Evolutionary conservation across 352 stramenopile species (phyloP).

Genomic region (Phytophthora sp.): DNA sequence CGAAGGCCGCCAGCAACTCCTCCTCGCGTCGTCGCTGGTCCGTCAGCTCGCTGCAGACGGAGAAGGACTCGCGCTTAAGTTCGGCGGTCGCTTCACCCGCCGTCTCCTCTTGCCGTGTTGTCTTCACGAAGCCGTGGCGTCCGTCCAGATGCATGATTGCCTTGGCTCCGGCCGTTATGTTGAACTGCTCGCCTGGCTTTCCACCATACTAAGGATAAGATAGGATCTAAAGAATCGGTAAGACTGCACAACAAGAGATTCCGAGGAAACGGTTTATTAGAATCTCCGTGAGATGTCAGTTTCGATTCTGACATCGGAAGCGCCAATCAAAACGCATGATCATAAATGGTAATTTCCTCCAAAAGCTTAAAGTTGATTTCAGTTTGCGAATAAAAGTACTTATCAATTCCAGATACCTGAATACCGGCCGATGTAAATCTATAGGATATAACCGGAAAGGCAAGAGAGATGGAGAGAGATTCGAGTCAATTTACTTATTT

Average conservation of each 20-base stretch:
- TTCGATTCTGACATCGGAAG: too few species aligned
- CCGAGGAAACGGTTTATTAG: constrained; percentile 1
- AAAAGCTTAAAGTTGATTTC: too few species aligned
- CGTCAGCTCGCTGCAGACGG: constrained; percentile 6
- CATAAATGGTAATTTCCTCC: too few species aligned
- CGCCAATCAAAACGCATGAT: too few species aligned
- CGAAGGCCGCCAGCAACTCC: constrained; percentile 30
- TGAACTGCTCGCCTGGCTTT: constrained; percentile 10
- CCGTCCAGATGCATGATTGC: constrained; percentile 23
- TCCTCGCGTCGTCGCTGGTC: constrained; percentile 21
- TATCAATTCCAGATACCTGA: too few species aligned
- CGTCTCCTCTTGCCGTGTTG: neutral
- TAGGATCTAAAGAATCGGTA: neutral
- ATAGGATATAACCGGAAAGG: too few species aligned
- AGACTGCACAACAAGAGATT: neutral
- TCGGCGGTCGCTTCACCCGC: constrained; percentile 24
- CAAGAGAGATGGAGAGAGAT: too few species aligned
- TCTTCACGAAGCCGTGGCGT: constrained; percentile 18
- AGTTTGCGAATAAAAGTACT: too few species aligned
- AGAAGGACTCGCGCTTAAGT: constrained; percentile 26
- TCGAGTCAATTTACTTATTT: too few species aligned
- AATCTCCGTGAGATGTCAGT: too few species aligned
- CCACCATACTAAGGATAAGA: neutral
- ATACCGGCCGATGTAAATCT: too few species aligned
- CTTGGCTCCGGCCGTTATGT: constrained; percentile 4